phyloP scores from a whole-genome alignment of 192 early-diverging fungal species.

The Geosiphon pyriformis region DNA sequence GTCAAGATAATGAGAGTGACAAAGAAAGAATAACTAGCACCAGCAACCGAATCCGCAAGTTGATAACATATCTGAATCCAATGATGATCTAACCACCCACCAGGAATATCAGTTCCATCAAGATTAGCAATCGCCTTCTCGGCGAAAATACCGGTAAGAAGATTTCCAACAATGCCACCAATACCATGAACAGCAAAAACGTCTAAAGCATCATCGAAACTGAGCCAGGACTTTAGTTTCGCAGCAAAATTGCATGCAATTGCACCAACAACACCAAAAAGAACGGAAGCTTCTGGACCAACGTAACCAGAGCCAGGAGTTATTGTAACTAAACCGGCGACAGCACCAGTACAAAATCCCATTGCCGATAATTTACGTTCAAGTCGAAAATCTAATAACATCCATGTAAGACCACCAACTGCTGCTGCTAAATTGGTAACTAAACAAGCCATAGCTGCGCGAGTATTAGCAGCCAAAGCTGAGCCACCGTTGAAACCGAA shows the following conservation, averaged over 20 bases:
- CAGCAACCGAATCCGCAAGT: slow-evolving; percentile 67
- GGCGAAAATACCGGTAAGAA: slow-evolving; percentile 82
- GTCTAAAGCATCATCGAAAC: slow-evolving; percentile 91
- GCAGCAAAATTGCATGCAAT: slow-evolving; percentile 74
- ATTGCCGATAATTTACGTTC: slow-evolving; percentile 85
- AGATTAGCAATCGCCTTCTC: slow-evolving; percentile 63
- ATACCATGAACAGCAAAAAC: slow-evolving; percentile 88
- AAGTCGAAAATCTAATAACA: slow-evolving; percentile 70
- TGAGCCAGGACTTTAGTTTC: slow-evolving; percentile 75
- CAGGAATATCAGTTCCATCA: slow-evolving; percentile 52
- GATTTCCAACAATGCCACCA: slow-evolving; percentile 74
- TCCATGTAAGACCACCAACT: slow-evolving; percentile 79
- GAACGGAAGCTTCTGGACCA: slow-evolving; percentile 68
- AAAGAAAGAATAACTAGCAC: slow-evolving; percentile 68
- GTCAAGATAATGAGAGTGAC: slow-evolving; percentile 68
- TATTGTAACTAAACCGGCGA: slow-evolving; percentile 90
- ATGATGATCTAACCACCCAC: slow-evolving; percentile 24
- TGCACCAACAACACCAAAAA: slow-evolving; percentile 72
- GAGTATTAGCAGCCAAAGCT: slow-evolving; percentile 70
- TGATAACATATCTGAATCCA: slow-evolving; percentile 83
- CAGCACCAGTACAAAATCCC: slow-evolving; percentile 90
- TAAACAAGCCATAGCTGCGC: slow-evolving; percentile 82
- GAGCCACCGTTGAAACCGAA: slow-evolving; percentile 95
- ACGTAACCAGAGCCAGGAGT: slow-evolving; percentile 92
- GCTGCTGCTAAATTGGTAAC: slow-evolving; percentile 88